Evolutionary conservation across 2,329 filamentous ascomycete genomes (phyloP).

Genomic region (Epichloe scottii): DNA sequence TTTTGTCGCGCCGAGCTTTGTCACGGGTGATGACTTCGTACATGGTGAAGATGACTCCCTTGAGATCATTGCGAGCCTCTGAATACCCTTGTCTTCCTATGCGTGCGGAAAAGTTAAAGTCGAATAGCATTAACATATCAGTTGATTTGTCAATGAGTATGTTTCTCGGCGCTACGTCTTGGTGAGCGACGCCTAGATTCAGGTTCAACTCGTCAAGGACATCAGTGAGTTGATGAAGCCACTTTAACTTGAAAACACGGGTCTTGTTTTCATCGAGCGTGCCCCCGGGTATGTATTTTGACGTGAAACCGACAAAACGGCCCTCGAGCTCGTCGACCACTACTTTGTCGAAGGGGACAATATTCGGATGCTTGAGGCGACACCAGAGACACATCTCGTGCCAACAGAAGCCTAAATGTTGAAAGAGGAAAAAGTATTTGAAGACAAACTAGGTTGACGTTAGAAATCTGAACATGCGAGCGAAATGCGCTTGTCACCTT

Average conservation of each 20-base stretch:
- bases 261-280: conserved; percentile 17
- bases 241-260: conserved; percentile 22
- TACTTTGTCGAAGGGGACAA: conserved; percentile 23
- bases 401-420: conserved; percentile 14
- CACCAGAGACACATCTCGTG: conserved; percentile 23
- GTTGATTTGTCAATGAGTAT: conserved; percentile 21
- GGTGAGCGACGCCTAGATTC: conserved; percentile 23
- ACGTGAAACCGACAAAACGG: conserved; percentile 25
- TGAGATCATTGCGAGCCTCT: conserved; percentile 17
- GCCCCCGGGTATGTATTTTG: conserved; percentile 21
- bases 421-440: conserved; percentile 21
- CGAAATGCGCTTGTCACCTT: too few relatives aligned
- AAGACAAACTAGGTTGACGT: conserved; percentile 14
- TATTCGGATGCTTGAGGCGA: conserved; percentile 23
- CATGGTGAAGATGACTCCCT: conserved; percentile 21
- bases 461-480: too few relatives aligned
- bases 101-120: conserved; percentile 20
- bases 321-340: conserved; percentile 21
- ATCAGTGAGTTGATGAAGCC: conserved; percentile 21
- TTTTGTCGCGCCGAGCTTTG: conserved; percentile 9
- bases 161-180: conserved; percentile 26
- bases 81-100: conserved; percentile 8
- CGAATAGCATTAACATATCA: conserved; percentile 22
- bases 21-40: conserved; percentile 25
- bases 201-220: conserved; percentile 27